Percentiles rank a stretch among this genome's conserved stretches.
Conservation (phyloP, 78 protist species). For the Bigelowiella natans region DNA sequence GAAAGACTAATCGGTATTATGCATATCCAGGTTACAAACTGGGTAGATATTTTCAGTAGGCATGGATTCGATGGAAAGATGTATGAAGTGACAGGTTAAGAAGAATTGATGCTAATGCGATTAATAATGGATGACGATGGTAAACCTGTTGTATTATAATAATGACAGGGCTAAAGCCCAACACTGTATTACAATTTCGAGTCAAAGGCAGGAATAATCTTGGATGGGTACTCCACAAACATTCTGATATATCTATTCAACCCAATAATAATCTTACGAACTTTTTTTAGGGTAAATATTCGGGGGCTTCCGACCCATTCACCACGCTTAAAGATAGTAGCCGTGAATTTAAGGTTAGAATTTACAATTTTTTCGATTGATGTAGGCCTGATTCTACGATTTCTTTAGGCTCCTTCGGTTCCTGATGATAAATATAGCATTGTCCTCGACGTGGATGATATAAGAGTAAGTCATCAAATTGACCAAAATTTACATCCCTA, state of each 20-base stretch:
- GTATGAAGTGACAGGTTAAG: not conserved
- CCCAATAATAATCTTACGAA: too few relatives aligned
- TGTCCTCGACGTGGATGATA: not conserved
- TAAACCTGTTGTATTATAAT: too few relatives aligned
- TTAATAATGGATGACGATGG: too few relatives aligned
- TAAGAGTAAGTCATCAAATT: not conserved
- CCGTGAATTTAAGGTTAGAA: not conserved
- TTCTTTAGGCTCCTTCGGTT: not conserved
- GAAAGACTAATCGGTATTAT: too few relatives aligned
- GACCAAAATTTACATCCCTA: not conserved
- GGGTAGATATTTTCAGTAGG: not conserved
- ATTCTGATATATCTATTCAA: too few relatives aligned
- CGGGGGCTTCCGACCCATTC: not conserved
- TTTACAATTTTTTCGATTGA: too few relatives aligned
- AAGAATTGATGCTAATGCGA: too few relatives aligned
- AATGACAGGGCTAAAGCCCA: not conserved
- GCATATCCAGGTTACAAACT: too few relatives aligned
- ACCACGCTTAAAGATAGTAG: not conserved
- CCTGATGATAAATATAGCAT: not conserved
- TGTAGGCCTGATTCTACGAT: too few relatives aligned
- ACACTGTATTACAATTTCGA: not conserved
- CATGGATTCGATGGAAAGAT: not conserved
- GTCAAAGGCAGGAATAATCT: not conserved
- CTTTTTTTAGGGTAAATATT: not conserved
- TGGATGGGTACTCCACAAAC: too few relatives aligned